Base-by-base conservation (phyloP, 2,329 filamentous ascomycete species). In the Thelonectria olida region DNA sequence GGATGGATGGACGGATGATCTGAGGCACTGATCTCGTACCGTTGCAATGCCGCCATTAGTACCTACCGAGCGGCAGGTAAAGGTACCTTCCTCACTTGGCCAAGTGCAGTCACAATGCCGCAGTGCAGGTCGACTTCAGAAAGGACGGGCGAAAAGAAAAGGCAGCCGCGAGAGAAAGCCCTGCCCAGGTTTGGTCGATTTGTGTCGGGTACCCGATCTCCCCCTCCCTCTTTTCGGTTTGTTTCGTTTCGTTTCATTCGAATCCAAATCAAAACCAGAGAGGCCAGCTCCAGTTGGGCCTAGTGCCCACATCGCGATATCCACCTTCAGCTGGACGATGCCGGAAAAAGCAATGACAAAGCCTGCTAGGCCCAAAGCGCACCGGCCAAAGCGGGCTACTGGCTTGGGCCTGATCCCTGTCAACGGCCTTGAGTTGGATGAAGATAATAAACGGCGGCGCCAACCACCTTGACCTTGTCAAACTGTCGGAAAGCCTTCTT, bases 361-460 rank as follows among this genome's bases (percentile, higher is more conserved):
- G 53, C 39, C 39, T 41, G 17, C 57, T 60, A 60, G 47, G 15
- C 44, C 44, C 44, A 42, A 54, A 38, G 27, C 45, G 44, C 38
- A 10, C 9, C 22, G 13, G 45, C 44, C 28, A 51, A 42, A 55
- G 55, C 31, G 58, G 51, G 45, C 45, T 28, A 51, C 38, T 6
- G 39, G 51, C 27, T 38, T 28, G 55, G 42, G 13, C 28, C 17
- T 28, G 17, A 50, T 49, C 57, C 51, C 44, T 60, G 57, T 54
- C 39, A 39, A 28, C 57, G 38, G 49, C 44, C 34, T 51, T 55
- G 45, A 51, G 45, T 44, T 54, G 42, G 56, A 34, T 47, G 58
- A 55, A 47, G 39, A 47, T 47, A 55, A 51, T 55, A 60, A 60
- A 55, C 58, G 52, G 58, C 51, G 58, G 44, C 52, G 45, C 58